Percentiles rank a stretch among this genome's conserved stretches.
These are phyloP conservation scores for Erysimum cheiranthoides DNA, from an alignment of 345 rosid species.

Conservation along the genomic window DNA sequence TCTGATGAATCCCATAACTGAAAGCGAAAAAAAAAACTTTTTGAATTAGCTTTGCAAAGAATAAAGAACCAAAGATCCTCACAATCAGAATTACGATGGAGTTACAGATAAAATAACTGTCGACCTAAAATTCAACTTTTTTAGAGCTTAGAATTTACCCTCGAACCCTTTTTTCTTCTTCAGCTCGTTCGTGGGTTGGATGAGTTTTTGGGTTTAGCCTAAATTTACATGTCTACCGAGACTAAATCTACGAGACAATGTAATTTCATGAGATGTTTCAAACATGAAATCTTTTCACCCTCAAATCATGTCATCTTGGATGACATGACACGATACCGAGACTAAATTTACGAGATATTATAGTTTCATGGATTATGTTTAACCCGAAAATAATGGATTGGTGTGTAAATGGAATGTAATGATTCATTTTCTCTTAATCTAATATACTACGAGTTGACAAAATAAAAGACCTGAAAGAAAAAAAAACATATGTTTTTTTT, in stretches of 20 bases:
- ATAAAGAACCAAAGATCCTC: background rate
- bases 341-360: no score
- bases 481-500: no score
- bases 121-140: no score
- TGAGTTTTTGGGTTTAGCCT: background rate
- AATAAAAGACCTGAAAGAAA: no score
- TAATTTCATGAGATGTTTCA: background rate
- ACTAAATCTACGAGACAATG: background rate
- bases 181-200: no score
- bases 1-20: background rate
- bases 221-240: background rate
- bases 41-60: background rate
- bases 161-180: no score
- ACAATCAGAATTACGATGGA: background rate
- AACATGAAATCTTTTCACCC: conserved; percentile 5
- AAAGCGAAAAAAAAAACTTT: background rate
- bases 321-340: no score
- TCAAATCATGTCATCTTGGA: background rate
- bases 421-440: background rate
- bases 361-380: background rate
- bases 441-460: no score
- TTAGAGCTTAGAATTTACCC: no score
- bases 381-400: background rate
- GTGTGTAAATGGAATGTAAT: background rate
- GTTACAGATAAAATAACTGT: background rate